A percentile compares a stretch with the other conserved stretches of the same genome.
phyloP scores from a whole-genome alignment of 148 eudicot genomes.

The Spergularia bocconei region DNA sequence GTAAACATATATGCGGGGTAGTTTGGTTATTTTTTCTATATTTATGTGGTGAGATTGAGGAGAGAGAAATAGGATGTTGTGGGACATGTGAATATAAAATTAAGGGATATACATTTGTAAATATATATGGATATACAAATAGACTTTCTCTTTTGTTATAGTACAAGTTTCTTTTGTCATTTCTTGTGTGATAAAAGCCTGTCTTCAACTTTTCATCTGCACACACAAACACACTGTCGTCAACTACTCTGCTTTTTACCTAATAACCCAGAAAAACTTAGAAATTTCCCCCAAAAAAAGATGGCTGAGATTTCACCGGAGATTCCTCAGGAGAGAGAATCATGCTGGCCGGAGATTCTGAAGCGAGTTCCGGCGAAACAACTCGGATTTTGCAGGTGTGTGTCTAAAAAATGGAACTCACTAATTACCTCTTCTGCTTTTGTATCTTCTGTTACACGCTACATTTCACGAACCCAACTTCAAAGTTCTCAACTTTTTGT shows the following conservation, averaged over 20 bases:
- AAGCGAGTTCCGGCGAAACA: slow-evolving; percentile 4
- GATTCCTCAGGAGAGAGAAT: background rate
- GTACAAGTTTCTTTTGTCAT: background rate
- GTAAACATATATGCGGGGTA: too few species aligned
- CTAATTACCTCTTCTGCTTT: background rate
- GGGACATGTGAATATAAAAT: too few species aligned
- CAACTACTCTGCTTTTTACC: background rate
- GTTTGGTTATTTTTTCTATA: too few species aligned
- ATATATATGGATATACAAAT: too few species aligned
- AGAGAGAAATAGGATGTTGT: too few species aligned
- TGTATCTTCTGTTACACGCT: background rate
- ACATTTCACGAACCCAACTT: background rate
- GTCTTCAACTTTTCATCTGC: background rate
- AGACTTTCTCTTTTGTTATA: too few species aligned
- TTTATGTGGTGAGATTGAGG: too few species aligned
- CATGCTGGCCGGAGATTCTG: slow-evolving; percentile 11
- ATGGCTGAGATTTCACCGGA: slow-evolving; percentile 9
- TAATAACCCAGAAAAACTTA: background rate
- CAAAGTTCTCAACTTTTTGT: slow-evolving; percentile 6
- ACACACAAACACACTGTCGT: background rate
- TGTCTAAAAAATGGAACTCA: slow-evolving; percentile 11
- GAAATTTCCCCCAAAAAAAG: background rate
- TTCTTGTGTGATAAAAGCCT: background rate
- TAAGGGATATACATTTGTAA: too few species aligned
- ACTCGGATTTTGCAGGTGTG: slow-evolving; percentile 11